Evolutionary conservation across 1,139 yeast genomes (phyloP).

Genomic region (Lodderomyces oxycetoniae): DNA sequence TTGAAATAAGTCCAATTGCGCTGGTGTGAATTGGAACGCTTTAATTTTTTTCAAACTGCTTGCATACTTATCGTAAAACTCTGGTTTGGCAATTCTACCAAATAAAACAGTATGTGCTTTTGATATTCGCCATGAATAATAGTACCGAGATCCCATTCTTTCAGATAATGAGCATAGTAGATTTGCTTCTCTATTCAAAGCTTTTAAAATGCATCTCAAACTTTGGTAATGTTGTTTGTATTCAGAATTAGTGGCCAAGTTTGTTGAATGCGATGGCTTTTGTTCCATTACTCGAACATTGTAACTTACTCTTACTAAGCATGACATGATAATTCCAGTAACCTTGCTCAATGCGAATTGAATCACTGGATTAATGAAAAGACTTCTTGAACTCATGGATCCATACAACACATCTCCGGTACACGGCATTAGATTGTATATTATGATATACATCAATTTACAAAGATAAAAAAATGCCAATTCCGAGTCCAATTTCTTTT

Average conservation of each 20-base stretch:
- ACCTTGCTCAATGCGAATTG: slow-evolving; percentile 18
- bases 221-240: slow-evolving; percentile 1
- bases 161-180: slow-evolving; percentile 14
- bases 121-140: slow-evolving; percentile 46
- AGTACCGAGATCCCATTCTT: slow-evolving; percentile 34
- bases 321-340: slow-evolving; percentile 22
- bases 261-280: slow-evolving; percentile 2
- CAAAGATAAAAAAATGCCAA: slow-evolving; percentile 25
- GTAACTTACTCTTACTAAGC: slow-evolving; percentile 21
- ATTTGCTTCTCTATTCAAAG: slow-evolving; percentile 10
- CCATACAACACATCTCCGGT: slow-evolving; percentile 23
- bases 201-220: slow-evolving; percentile 8
- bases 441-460: slow-evolving; percentile 21
- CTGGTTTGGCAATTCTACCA: slow-evolving; percentile 17
- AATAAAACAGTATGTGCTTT: slow-evolving; percentile 26
- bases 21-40: slow-evolving; percentile 13
- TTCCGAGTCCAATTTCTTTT: slow-evolving; percentile 19
- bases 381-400: slow-evolving; percentile 16
- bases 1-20: slow-evolving; percentile 19
- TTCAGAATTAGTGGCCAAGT: background rate
- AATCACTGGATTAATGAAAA: slow-evolving; percentile 24
- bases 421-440: slow-evolving; percentile 25
- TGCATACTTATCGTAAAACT: slow-evolving; percentile 17
- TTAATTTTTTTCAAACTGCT: slow-evolving; percentile 10
- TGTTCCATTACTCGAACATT: slow-evolving; percentile 15